These are phyloP conservation scores for Apiospora marii DNA, from an alignment of 2,329 filamentous ascomycete species.

Conservation along the genomic window DNA sequence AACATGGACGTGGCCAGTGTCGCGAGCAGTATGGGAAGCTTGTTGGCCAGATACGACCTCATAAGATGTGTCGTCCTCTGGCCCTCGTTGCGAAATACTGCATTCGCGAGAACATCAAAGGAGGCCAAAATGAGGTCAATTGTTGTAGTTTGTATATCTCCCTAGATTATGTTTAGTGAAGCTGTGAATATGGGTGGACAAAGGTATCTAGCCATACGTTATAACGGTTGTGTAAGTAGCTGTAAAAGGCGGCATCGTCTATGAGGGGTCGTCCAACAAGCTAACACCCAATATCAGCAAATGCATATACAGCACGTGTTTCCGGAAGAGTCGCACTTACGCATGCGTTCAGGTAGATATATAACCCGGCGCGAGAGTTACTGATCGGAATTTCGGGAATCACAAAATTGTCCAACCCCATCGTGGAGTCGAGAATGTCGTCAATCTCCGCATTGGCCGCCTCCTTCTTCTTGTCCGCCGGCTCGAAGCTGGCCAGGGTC, in stretches of 20 bases:
- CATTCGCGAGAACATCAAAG: conserved; percentile 89
- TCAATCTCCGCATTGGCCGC: conserved; percentile 60
- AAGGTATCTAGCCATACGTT: conserved; percentile 58
- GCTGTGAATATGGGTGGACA: not conserved
- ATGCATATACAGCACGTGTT: not conserved
- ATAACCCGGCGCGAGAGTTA: conserved; percentile 83
- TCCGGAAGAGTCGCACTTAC: conserved; percentile 56
- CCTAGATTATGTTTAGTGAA: conserved; percentile 55
- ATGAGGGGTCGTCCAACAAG: conserved; percentile 83
- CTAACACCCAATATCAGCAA: conserved; percentile 44
- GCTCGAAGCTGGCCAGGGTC: conserved; percentile 63
- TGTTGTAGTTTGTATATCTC: conserved; percentile 78
- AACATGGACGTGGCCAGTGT: conserved; percentile 70
- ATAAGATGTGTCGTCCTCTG: conserved; percentile 72
- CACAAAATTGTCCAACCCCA: conserved; percentile 63
- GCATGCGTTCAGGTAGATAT: conserved; percentile 83
- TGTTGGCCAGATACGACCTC: conserved; percentile 84
- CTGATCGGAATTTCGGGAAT: conserved; percentile 72
- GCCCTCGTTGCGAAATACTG: conserved; percentile 72
- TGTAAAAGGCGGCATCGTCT: conserved; percentile 81
- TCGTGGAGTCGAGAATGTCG: conserved; percentile 63
- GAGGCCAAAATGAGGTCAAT: conserved; percentile 86
- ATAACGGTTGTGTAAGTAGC: conserved; percentile 85
- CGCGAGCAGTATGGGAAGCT: conserved; percentile 62
- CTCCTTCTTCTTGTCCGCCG: conserved; percentile 60